Conservation (phyloP, 495 filamentous ascomycete species). For the Daldinia bambusicola region DNA sequence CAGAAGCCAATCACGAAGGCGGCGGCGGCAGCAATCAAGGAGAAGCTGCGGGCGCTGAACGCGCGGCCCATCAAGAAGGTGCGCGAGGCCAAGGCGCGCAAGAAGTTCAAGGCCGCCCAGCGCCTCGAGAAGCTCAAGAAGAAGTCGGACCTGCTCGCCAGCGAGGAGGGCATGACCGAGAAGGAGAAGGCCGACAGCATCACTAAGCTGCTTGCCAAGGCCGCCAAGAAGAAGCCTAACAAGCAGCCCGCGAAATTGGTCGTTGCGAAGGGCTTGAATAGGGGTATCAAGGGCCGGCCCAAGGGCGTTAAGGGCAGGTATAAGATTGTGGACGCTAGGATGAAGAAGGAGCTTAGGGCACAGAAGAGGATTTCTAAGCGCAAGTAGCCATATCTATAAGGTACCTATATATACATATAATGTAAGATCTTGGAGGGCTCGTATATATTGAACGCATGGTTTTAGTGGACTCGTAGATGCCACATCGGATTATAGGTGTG, state of each 20-base stretch:
- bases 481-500: too few relatives aligned
- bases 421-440: background rate
- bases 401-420: too few relatives aligned
- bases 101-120: conserved; percentile 95
- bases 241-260: conserved; percentile 87
- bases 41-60: conserved; percentile 92
- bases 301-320: conserved; percentile 94
- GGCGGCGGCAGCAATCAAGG: conserved; percentile 91
- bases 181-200: conserved; percentile 93
- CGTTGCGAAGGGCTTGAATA: conserved; percentile 85
- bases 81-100: conserved; percentile 90
- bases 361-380: conserved; percentile 75
- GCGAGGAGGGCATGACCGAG: conserved; percentile 91
- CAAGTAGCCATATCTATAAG: conserved; percentile 48
- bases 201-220: conserved; percentile 79
- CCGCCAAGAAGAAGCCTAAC: conserved; percentile 81
- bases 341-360: conserved; percentile 98
- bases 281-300: conserved; percentile 71
- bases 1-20: conserved; percentile 90
- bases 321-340: conserved; percentile 95
- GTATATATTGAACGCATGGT: background rate
- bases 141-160: conserved; percentile 87
- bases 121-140: conserved; percentile 91
- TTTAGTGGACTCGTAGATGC: background rate
- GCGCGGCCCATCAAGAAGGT: conserved; percentile 99